Evolutionary conservation across 2,329 filamentous ascomycete genomes (phyloP), one percentile per base, ranked within the genome.

Genomic region (Clonostachys chloroleuca): DNA sequence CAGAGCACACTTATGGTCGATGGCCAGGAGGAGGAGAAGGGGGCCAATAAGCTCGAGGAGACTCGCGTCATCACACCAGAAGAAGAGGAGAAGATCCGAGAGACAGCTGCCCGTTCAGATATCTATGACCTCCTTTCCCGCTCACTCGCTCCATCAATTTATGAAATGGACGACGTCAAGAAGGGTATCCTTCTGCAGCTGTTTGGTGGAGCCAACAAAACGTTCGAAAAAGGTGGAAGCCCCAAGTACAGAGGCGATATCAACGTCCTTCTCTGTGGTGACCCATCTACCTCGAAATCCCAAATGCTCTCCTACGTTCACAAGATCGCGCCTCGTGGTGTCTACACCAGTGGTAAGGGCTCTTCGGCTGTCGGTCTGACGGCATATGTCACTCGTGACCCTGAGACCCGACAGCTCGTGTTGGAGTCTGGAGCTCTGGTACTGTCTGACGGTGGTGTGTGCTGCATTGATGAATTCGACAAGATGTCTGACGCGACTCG

Each of bases 161-260:
- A 95, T 70, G 94, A 99, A 68, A 88, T 95, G 84, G 94, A 99
- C 56, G 94, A 99, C 59, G 91, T 97, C 43, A 99, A 99, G 77
- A 99, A 99, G 70, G 94, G 94, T 12, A 96, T 99, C 51, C 75
- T 99, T 12, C 83, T 99, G 5, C 94, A 99, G 61, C 81, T 99
- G 39, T 99, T 99, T 63, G 92, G 94, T 36, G 94, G 94, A 48
- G 96, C 94, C 34, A 99, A 99, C 75, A 99, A 99, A 72, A 89
- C 89, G 1, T 99, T 99, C 66, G 83, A 95, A 49, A 97, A 96
- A 68, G 94, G 94, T 47, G 94, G 92, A 49, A 96, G 89, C 60
- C 94, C 94, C 7, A 92, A 87, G 58, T 99, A 99, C 66, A 83
- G 94, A 73, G 94, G 94, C 52, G 94, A 99, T 66, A 96, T 99